These are phyloP conservation scores for Austroboletus eburneus DNA, from an alignment of 768 basidiomycete species.

Conservation along the genomic window DNA sequence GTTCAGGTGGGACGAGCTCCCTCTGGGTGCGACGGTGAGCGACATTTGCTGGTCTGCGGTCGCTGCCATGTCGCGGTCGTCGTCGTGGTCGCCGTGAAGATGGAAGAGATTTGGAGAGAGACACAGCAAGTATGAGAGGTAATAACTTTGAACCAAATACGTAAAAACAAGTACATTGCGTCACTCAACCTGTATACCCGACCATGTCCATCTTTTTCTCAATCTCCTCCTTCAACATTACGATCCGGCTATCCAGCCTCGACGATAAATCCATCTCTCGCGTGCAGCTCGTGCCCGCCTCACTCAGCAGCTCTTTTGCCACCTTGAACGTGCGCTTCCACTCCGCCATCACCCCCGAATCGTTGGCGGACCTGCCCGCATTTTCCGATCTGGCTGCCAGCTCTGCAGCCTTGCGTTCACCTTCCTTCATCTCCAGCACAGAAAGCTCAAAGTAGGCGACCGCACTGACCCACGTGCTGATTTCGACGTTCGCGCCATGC, in stretches of 20 bases:
- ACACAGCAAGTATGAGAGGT: conserved; percentile 15
- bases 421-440: conserved; percentile 64
- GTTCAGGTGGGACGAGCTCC: conserved; percentile 38
- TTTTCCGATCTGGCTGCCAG: conserved; percentile 29
- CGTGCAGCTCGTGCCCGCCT: conserved; percentile 42
- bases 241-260: conserved; percentile 64
- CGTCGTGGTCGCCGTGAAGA: conserved; percentile 5
- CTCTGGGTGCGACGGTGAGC: conserved; percentile 43
- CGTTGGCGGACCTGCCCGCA: not conserved
- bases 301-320: conserved; percentile 49
- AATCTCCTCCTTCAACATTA: conserved; percentile 71
- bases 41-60: conserved; percentile 55
- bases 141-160: conserved; percentile 10
- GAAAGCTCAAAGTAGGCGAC: conserved; percentile 68
- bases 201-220: conserved; percentile 51
- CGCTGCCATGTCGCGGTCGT: conserved; percentile 32
- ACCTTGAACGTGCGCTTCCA: conserved; percentile 50
- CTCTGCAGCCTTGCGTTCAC: conserved; percentile 34
- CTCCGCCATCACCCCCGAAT: conserved; percentile 11
- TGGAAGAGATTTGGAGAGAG: too few species aligned
- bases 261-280: conserved; percentile 60
- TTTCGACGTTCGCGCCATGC: conserved; percentile 37
- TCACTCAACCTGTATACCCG: conserved; percentile 15
- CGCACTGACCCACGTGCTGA: conserved; percentile 65
- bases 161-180: conserved; percentile 3